Evolutionary conservation across 495 filamentous ascomycete genomes (phyloP), one percentile per base, ranked within the genome.

Genomic region (Xylaria longipes): DNA sequence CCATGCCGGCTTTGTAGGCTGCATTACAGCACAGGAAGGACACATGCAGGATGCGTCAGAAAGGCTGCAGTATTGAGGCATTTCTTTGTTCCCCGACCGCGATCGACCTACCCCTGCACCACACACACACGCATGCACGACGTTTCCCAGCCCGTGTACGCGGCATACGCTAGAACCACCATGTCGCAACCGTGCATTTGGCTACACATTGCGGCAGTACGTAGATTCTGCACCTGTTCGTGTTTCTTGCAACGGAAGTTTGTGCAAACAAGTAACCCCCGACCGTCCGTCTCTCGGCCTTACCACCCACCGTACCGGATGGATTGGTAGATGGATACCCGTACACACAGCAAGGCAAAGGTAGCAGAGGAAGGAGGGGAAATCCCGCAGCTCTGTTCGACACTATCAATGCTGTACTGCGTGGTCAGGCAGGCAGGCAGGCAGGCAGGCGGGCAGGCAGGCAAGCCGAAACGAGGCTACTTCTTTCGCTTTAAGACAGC

Each of bases 11-110:
- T 6, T 25, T n/a, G 62, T 17, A 46, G 45, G 63, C 45, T 65
- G 62, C 25, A 33, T 65, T 45, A 22, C 61, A 29, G 14, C 12
- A 35, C 41, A 65, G 27, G 62, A 65, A 48, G 41, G 62, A 33
- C 27, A 50, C 25, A 33, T 46, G 41, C 62, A 65, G 15, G 39
- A 35, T 41, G 43, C 62, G 62, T 50, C 22, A 66, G 31, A 65
- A 52, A 45, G 27, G 9, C n/a, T n/a, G n/a, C n/a, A n/a, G n/a
- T n/a, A 56, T 67, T 67, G 65, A 67, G 65, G 65, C 48, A 67
- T 67, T 67, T 67, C 65, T 67, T 67, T 56, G 33, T 56, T 43
- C 31, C 65, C 48, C 45, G 48, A 31, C 41, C 33, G 22, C 33
- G 62, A 33, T 41, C 29, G 9, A 8, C 45, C 45, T 15, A 54